Conservation (phyloP, 2,329 filamentous ascomycete species). For the Didymella exigua region DNA sequence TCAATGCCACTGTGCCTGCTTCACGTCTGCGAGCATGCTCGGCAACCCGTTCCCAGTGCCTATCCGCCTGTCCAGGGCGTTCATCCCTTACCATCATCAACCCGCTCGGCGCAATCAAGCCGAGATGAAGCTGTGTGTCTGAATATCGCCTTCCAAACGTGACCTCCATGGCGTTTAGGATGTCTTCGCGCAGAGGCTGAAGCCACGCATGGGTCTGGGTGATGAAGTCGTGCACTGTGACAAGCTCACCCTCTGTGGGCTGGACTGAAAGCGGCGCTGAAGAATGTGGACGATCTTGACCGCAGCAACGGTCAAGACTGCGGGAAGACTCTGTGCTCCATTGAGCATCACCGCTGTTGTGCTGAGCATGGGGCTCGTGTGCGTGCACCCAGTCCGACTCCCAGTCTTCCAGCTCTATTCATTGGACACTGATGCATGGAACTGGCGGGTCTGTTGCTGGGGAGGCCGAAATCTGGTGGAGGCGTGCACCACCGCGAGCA, state of each 20-base stretch:
- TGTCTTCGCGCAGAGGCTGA: conserved; percentile 1
- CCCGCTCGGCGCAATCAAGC: neutral
- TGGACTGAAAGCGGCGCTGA: neutral
- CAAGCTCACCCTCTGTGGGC: neutral
- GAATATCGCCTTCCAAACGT: neutral
- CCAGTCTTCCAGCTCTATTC: neutral
- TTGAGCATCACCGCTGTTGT: neutral
- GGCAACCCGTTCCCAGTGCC: neutral
- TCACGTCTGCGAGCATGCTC: neutral
- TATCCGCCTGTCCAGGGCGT: neutral
- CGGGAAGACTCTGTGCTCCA: neutral
- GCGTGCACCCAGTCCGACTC: neutral
- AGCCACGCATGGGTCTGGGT: conserved; percentile 5
- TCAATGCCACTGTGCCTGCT: neutral
- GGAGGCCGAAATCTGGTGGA: conserved; percentile 4
- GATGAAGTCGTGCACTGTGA: conserved; percentile 9
- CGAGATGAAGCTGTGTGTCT: neutral
- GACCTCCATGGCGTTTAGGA: conserved; percentile 1
- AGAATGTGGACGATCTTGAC: conserved; percentile 4
- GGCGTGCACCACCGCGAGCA: neutral
- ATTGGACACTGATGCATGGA: conserved; percentile 8
- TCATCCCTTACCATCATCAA: neutral
- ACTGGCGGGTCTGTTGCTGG: conserved; percentile 7
- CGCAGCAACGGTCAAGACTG: conserved; percentile 8
- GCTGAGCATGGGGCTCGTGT: neutral